Evolutionary conservation across 2,329 filamentous ascomycete species (phyloP), one percentile per base, ranked within the genome.

Genomic region (Talaromyces sp.): DNA sequence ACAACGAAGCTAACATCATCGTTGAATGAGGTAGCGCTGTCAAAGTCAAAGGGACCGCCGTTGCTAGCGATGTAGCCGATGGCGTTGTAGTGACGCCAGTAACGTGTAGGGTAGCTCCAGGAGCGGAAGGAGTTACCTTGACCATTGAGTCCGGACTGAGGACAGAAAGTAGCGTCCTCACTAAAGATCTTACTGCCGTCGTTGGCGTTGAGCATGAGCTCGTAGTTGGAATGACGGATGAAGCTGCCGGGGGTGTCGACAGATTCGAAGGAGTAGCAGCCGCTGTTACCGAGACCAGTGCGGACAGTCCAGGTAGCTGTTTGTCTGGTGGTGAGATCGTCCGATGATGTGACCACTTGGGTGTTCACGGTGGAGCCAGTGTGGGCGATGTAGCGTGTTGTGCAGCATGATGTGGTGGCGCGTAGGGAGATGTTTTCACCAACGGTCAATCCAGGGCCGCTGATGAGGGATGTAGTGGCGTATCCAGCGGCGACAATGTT

Each of bases 101-200:
- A 88, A 52, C 86, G 80, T 0, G 85, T 87, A 0, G 87, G 86
- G 69, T 86, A 87, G 50, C 78, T 81, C 86, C 86, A 89, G 1
- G 85, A 78, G 4, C 84, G 79, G 37, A 89, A 78, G 0, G 85
- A 82, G 67, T 67, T 82, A 7, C 83, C 85, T 50, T 79, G 71
- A 4, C 84, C 83, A 67, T 74, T 84, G 24, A 89, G 74, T 0
- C 82, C 83, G 0, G 79, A 65, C 72, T 83, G 79, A 0, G 85
- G 78, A 71, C 87, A 89, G 74, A 89, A 89, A 0, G 87, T 89
- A 8, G 87, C 85, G 57, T 89, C 87, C 68, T 89, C 86, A 3
- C 75, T 43, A 75, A 88, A 87, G 60, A 77, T 75, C 78, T 88
- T 87, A 63, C 77, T 79, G 62, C 81, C 81, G 67, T 88, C 87